Conservation (phyloP, 169 alveolate species). For the Cryptosporidium muris region DNA sequence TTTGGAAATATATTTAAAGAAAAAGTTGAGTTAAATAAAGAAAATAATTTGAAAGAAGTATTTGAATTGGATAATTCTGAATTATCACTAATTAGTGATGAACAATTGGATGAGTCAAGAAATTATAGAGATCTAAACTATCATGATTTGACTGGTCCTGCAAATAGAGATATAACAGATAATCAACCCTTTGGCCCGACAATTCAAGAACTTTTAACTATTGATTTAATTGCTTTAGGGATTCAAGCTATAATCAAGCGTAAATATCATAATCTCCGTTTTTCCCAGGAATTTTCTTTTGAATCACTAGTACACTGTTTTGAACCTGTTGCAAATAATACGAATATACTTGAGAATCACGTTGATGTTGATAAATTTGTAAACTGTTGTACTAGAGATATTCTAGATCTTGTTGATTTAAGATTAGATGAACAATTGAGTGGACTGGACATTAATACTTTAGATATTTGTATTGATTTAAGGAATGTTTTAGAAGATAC, state of each 20-base stretch:
- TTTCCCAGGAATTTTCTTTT: slow-evolving; percentile 40
- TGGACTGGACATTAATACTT: not conserved
- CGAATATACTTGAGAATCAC: not conserved
- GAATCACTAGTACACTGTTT: slow-evolving; percentile 42
- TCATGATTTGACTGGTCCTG: not conserved
- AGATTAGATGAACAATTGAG: not conserved
- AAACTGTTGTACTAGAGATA: slow-evolving; percentile 21
- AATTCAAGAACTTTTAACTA: slow-evolving; percentile 54
- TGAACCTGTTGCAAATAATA: not conserved
- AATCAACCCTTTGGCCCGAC: not conserved
- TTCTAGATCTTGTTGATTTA: slow-evolving; percentile 6
- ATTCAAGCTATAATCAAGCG: slow-evolving; percentile 49
- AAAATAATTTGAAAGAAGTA: slow-evolving; percentile 8
- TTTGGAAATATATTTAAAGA: too few species aligned
- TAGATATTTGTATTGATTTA: slow-evolving; percentile 23
- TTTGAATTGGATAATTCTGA: too few species aligned
- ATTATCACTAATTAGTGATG: not conserved
- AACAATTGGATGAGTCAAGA: not conserved
- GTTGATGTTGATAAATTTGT: slow-evolving; percentile 6
- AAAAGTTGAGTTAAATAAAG: not conserved
- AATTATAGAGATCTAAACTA: not conserved
- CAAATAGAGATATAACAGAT: not conserved
- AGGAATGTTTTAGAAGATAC: slow-evolving; percentile 17
- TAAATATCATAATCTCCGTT: slow-evolving; percentile 19
- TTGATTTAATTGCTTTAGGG: slow-evolving; percentile 60